phyloP scores from a whole-genome alignment of 1,284 basidiomycete genomes.

The Earliella scabrosa region DNA sequence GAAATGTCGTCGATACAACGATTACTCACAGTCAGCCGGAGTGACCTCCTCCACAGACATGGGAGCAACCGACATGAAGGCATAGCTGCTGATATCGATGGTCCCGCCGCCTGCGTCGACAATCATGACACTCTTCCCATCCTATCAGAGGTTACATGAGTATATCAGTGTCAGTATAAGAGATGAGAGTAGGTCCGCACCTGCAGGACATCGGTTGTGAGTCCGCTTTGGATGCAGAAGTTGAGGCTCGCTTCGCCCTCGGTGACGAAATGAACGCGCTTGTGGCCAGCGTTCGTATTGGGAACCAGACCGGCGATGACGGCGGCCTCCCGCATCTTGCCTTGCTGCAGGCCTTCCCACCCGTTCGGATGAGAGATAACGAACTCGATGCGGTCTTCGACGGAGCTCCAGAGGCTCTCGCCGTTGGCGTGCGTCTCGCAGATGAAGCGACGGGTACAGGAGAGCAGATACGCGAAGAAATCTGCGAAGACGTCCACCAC shows the following conservation, averaged over 20 bases:
- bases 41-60: slow-evolving; percentile 43
- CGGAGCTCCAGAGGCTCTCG: slow-evolving; percentile 39
- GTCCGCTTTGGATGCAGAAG: slow-evolving; percentile 45
- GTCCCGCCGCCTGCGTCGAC: slow-evolving; percentile 65
- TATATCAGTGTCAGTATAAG: not conserved
- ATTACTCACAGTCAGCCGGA: slow-evolving; percentile 43
- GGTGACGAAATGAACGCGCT: slow-evolving; percentile 47
- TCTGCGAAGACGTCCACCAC: slow-evolving; percentile 54
- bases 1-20: not conserved
- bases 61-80: slow-evolving; percentile 27
- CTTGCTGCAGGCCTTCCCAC: slow-evolving; percentile 48
- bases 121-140: slow-evolving; percentile 50
- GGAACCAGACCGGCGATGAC: slow-evolving; percentile 37
- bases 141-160: slow-evolving; percentile 22
- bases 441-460: slow-evolving; percentile 50
- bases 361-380: slow-evolving; percentile 50
- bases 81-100: slow-evolving; percentile 57
- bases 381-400: slow-evolving; percentile 38
- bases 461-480: slow-evolving; percentile 53
- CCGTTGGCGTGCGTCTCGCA: slow-evolving; percentile 51
- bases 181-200: slow-evolving; percentile 30
- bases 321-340: slow-evolving; percentile 43
- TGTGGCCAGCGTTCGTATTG: slow-evolving; percentile 30
- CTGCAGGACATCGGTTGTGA: slow-evolving; percentile 37
- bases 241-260: slow-evolving; percentile 57